Evolutionary conservation across 257 asterid species (phyloP).

Genomic region (Ilex asprella): DNA sequence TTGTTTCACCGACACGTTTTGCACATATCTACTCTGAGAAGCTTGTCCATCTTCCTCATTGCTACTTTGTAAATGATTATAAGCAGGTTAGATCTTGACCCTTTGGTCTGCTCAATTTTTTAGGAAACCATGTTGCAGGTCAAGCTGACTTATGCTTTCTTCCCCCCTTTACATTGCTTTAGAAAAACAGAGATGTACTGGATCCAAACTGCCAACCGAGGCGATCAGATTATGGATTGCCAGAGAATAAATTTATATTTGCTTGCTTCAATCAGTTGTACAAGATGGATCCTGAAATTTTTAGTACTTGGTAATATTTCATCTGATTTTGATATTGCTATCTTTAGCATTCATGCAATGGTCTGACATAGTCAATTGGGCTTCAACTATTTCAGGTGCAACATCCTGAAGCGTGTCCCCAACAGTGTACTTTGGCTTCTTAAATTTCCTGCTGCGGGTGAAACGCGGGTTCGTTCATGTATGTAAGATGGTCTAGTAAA

Average conservation of each 20-base stretch:
- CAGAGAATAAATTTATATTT: constrained; percentile 87
- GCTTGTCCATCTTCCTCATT: constrained; percentile 92
- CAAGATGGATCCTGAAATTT: constrained; percentile 99
- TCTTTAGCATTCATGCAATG: neutral
- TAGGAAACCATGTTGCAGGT: constrained; percentile 6
- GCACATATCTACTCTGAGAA: constrained; percentile 91
- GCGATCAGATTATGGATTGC: constrained; percentile 94
- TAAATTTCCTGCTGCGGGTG: constrained; percentile 97
- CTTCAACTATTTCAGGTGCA: constrained; percentile 64
- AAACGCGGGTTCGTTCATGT: constrained; percentile 88
- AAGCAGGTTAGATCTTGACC: constrained; percentile 60
- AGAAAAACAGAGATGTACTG: constrained; percentile 93
- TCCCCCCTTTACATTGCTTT: constrained; percentile 10
- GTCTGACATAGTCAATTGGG: constrained; percentile 1
- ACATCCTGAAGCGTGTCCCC: constrained; percentile 94
- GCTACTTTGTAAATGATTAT: constrained; percentile 95
- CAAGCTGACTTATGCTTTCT: neutral
- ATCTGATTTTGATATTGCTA: neutral
- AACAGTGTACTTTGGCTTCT: constrained; percentile 98
- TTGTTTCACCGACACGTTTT: constrained; percentile 79
- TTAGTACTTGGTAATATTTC: constrained; percentile 60
- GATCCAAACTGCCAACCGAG: constrained; percentile 69
- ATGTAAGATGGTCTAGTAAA: constrained; percentile 16
- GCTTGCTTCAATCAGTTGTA: constrained; percentile 99
- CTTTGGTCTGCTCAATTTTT: too few species aligned